phyloP scores from a whole-genome alignment of 805 yeast species.

The Pichia gijzeniarum region DNA sequence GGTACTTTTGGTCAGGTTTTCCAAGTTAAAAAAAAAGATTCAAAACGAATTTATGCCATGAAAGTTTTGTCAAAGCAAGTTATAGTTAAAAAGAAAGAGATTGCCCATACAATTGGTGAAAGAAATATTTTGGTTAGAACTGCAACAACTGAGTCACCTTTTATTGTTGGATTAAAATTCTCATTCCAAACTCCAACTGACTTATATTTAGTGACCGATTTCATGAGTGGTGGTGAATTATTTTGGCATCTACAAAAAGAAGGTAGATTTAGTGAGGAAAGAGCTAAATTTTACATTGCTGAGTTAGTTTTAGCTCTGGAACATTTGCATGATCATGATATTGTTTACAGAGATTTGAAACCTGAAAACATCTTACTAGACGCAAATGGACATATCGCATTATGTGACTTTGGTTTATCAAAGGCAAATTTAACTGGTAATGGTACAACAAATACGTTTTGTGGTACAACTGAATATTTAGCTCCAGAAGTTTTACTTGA shows the following conservation, averaged over 20 bases:
- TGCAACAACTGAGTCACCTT: slow-evolving; percentile 68
- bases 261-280: slow-evolving; percentile 85
- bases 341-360: slow-evolving; percentile 93
- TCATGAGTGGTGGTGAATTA: slow-evolving; percentile 97
- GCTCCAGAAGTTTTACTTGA: slow-evolving; percentile 96
- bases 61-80: slow-evolving; percentile 91
- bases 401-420: slow-evolving; percentile 95
- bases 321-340: slow-evolving; percentile 90
- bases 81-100: slow-evolving; percentile 93
- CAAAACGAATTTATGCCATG: slow-evolving; percentile 93
- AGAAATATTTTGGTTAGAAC: slow-evolving; percentile 91
- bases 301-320: slow-evolving; percentile 90
- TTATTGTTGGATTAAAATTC: slow-evolving; percentile 91
- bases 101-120: slow-evolving; percentile 97
- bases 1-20: slow-evolving; percentile 98
- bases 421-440: slow-evolving; percentile 84
- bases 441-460: slow-evolving; percentile 92
- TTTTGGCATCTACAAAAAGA: slow-evolving; percentile 77
- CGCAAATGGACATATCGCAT: slow-evolving; percentile 95
- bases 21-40: slow-evolving; percentile 89
- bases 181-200: slow-evolving; percentile 95
- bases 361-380: slow-evolving; percentile 94
- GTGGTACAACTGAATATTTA: slow-evolving; percentile 96
- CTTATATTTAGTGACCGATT: slow-evolving; percentile 89
- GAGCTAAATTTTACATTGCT: slow-evolving; percentile 96